Evolutionary conservation across 306 rosid species (phyloP).

Genomic region (Mucuna pruriens): DNA sequence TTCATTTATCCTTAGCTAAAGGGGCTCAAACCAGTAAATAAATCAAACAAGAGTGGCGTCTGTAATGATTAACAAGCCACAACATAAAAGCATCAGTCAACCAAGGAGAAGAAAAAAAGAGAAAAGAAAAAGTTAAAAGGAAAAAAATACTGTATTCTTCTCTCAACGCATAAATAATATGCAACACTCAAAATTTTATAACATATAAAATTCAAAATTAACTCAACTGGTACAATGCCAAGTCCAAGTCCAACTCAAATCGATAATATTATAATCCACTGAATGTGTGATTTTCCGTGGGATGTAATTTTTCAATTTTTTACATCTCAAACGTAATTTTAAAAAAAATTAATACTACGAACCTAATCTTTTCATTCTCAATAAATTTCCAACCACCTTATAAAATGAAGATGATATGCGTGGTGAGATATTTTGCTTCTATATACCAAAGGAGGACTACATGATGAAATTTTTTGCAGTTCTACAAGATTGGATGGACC

Average conservation of each 20-base stretch:
- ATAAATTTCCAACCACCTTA: too few species aligned
- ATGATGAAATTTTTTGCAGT: too few species aligned
- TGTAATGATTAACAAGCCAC: neutral
- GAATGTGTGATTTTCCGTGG: too few species aligned
- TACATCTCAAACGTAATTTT: too few species aligned
- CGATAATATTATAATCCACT: neutral
- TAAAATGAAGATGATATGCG: too few species aligned
- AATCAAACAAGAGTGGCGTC: neutral
- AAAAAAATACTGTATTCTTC: neutral
- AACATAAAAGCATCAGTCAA: constrained; percentile 18
- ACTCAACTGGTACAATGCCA: neutral
- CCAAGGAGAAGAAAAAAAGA: neutral
- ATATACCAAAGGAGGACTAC: neutral
- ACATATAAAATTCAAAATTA: neutral
- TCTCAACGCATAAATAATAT: neutral
- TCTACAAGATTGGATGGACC: neutral
- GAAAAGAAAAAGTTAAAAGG: constrained; percentile 7
- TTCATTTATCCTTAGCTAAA: neutral
- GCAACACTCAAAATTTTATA: neutral
- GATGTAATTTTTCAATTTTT: too few species aligned
- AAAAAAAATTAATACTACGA: too few species aligned
- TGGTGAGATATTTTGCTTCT: neutral
- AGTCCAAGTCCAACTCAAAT: constrained; percentile 4
- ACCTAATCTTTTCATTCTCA: too few species aligned
- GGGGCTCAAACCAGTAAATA: neutral